Evolutionary conservation across 1,139 yeast species (phyloP).

Genomic region (Insectozyma bohioensis): DNA sequence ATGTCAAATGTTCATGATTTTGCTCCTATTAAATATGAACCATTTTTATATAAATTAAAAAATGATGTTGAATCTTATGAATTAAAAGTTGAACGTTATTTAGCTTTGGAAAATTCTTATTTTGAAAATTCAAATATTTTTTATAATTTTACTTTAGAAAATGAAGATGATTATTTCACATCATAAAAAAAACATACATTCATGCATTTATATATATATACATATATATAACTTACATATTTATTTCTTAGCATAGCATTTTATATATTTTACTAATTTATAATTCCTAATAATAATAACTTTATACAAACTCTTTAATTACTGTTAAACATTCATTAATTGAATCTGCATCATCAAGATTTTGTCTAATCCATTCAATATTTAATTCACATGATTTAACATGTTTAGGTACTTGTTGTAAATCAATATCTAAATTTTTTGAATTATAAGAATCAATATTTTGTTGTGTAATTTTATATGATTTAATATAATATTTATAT

Average conservation of each 20-base stretch:
- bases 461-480: slow-evolving; percentile 22
- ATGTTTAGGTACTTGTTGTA: slow-evolving; percentile 9
- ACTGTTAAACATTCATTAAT: slow-evolving; percentile 1
- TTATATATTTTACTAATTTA: too few relatives aligned
- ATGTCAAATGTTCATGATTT: slow-evolving; percentile 27
- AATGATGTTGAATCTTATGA: slow-evolving; percentile 28
- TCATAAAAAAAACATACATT: too few relatives aligned
- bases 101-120: slow-evolving; percentile 1
- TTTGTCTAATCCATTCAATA: slow-evolving; percentile 8
- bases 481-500: slow-evolving; percentile 19
- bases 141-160: too few relatives aligned
- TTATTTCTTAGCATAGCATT: too few relatives aligned
- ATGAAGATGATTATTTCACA: too few relatives aligned
- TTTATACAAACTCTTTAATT: slow-evolving; percentile 5
- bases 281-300: too few relatives aligned
- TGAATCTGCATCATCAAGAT: slow-evolving; percentile 4
- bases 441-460: slow-evolving; percentile 14
- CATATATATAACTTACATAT: too few relatives aligned
- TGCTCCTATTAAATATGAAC: slow-evolving; percentile 36
- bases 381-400: slow-evolving; percentile 3
- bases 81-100: slow-evolving; percentile 13
- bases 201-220: too few relatives aligned
- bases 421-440: slow-evolving; percentile 10
- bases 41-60: slow-evolving; percentile 30
- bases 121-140: too few relatives aligned